These are phyloP conservation scores for Leccinum broughii DNA, from an alignment of 768 basidiomycete species.

Conservation along the genomic window DNA sequence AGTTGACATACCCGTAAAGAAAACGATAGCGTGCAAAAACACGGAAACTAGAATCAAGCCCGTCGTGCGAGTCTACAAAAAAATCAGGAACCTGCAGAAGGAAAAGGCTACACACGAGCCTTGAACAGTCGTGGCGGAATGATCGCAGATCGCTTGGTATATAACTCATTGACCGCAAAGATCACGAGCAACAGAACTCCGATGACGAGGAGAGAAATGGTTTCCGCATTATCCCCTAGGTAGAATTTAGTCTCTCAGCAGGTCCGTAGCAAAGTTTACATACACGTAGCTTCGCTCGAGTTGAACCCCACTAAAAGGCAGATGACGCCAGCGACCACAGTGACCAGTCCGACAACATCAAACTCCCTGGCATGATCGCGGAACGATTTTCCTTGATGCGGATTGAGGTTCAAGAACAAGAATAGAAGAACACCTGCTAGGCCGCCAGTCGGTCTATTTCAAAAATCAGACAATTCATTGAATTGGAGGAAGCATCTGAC, in stretches of 20 bases:
- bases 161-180: conserved; percentile 36
- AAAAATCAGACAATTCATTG: background rate
- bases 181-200: conserved; percentile 33
- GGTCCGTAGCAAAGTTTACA: background rate
- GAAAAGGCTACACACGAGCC: conserved; percentile 11
- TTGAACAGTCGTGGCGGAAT: conserved; percentile 42
- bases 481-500: conserved; percentile 17
- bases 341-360: conserved; percentile 41
- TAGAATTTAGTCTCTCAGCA: conserved; percentile 1
- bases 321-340: conserved; percentile 36
- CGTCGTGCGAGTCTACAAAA: conserved; percentile 40
- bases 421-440: conserved; percentile 33
- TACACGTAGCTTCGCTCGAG: conserved; percentile 35
- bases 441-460: conserved; percentile 37
- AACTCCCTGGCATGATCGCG: conserved; percentile 36
- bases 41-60: conserved; percentile 30
- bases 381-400: conserved; percentile 34
- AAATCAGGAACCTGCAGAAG: background rate
- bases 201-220: conserved; percentile 39
- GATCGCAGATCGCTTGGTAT: conserved; percentile 37
- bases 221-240: conserved; percentile 32
- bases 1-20: conserved; percentile 32
- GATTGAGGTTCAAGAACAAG: conserved; percentile 38
- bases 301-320: conserved; percentile 42
- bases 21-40: conserved; percentile 36